A percentile compares a stretch with the other conserved stretches of the same genome.
Conservation (phyloP, 495 filamentous ascomycete species). For the Penicillium argentinense region DNA sequence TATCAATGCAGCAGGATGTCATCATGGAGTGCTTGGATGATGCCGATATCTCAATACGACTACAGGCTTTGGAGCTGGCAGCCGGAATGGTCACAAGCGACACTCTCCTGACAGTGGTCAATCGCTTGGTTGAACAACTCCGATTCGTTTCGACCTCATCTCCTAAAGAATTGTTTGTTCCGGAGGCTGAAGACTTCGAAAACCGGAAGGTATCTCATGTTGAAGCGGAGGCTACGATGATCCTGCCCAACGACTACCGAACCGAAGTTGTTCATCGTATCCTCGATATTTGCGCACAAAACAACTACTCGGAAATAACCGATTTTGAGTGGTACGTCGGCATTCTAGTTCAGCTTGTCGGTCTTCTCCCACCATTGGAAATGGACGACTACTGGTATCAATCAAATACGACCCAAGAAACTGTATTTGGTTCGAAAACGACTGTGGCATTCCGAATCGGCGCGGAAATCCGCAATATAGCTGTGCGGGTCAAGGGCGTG, state of each 20-base stretch:
- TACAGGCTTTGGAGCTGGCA: conserved; percentile 86
- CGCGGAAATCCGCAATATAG: conserved; percentile 79
- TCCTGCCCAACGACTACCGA: conserved; percentile 78
- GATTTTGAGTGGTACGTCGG: conserved; percentile 99
- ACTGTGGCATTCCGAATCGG: conserved; percentile 70
- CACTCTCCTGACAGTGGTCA: conserved; percentile 78
- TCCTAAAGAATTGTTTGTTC: neutral
- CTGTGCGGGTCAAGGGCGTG: conserved; percentile 85
- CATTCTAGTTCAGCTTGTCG: conserved; percentile 76
- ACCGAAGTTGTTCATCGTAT: conserved; percentile 75
- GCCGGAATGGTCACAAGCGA: conserved; percentile 88
- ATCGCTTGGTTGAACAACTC: conserved; percentile 82
- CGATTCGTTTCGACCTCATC: conserved; percentile 38
- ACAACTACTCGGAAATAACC: conserved; percentile 77
- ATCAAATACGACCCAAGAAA: conserved; percentile 14
- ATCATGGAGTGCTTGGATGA: conserved; percentile 96
- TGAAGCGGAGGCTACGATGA: conserved; percentile 27
- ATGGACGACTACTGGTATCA: conserved; percentile 22
- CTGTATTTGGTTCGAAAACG: conserved; percentile 12
- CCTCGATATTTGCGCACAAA: conserved; percentile 85
- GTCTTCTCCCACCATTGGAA: conserved; percentile 53
- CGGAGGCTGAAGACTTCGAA: neutral
- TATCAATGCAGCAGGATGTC: conserved; percentile 89
- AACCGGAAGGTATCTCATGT: neutral
- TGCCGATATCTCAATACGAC: conserved; percentile 90